phyloP scores from a whole-genome alignment of 2,329 filamentous ascomycete species.

The Cladophialophora exuberans region DNA sequence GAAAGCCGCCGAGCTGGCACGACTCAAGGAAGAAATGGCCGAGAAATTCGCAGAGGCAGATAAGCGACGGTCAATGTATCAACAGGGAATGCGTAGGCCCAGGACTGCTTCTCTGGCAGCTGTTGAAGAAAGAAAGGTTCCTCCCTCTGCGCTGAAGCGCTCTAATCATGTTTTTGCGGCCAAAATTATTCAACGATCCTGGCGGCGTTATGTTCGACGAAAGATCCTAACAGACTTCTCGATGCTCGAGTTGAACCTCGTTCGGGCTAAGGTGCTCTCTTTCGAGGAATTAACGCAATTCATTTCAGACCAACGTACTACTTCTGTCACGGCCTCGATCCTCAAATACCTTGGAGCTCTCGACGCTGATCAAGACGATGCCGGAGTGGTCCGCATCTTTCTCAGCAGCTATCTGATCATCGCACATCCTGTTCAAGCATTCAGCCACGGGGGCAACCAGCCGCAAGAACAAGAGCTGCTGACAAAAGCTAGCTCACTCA shows the following conservation, averaged over 20 bases:
- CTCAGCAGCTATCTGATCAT: constrained; percentile 66
- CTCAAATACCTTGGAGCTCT: constrained; percentile 61
- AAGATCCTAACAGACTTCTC: constrained; percentile 55
- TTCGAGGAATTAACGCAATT: constrained; percentile 64
- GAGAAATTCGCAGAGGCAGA: constrained; percentile 68
- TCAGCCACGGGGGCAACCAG: constrained; percentile 58
- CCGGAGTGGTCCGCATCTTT: constrained; percentile 62
- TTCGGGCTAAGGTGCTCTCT: constrained; percentile 53
- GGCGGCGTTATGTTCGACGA: constrained; percentile 56
- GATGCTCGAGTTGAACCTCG: constrained; percentile 56
- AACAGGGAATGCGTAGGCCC: constrained; percentile 53
- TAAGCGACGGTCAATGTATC: constrained; percentile 55
- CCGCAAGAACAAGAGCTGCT: constrained; percentile 66
- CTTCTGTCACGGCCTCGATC: constrained; percentile 57
- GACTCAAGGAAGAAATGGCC: constrained; percentile 63
- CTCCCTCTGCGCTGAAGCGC: constrained; percentile 39
- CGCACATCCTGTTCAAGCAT: constrained; percentile 62
- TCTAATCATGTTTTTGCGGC: constrained; percentile 58
- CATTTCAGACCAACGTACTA: constrained; percentile 58
- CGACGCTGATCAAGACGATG: constrained; percentile 50
- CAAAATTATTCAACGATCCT: constrained; percentile 60
- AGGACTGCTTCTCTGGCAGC: constrained; percentile 56
- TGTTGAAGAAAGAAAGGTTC: constrained; percentile 48
- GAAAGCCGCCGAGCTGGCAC: constrained; percentile 64
- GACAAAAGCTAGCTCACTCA: constrained; percentile 61